Evolutionary conservation across 345 rosid species (phyloP).

Genomic region (Mercurialis annua): DNA sequence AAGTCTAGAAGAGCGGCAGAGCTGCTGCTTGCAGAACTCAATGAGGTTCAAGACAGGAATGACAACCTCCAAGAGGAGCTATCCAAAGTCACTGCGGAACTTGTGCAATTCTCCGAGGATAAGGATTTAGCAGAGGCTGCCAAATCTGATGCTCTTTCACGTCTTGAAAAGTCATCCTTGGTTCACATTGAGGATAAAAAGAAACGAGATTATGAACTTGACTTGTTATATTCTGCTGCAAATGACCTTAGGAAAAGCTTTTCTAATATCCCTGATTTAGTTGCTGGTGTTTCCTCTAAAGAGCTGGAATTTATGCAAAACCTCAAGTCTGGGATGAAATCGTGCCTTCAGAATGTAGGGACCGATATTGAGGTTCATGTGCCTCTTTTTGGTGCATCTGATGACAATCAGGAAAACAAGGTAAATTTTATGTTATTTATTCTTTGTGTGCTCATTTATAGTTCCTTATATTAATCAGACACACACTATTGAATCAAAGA

Average conservation of each 20-base stretch:
- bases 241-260: constrained; percentile 46
- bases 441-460: background rate
- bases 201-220: constrained; percentile 46
- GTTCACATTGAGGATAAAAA: constrained; percentile 44
- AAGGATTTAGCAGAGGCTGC: constrained; percentile 63
- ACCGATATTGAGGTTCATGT: constrained; percentile 30
- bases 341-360: constrained; percentile 40
- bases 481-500: background rate
- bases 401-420: constrained; percentile 36
- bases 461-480: too few species aligned
- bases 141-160: constrained; percentile 53
- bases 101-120: constrained; percentile 44
- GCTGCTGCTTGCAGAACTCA: constrained; percentile 78
- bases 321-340: constrained; percentile 49
- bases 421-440: constrained; percentile 31
- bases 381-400: constrained; percentile 32
- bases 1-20: constrained; percentile 90
- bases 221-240: constrained; percentile 41
- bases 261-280: constrained; percentile 36
- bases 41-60: constrained; percentile 94
- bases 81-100: constrained; percentile 43
- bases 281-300: constrained; percentile 49
- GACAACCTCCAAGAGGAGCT: constrained; percentile 78
- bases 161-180: constrained; percentile 44
- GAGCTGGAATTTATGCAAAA: constrained; percentile 59